A percentile compares a stretch with the other conserved stretches of the same genome.
phyloP scores from a whole-genome alignment of 805 yeast genomes.

The Candida ficus region DNA sequence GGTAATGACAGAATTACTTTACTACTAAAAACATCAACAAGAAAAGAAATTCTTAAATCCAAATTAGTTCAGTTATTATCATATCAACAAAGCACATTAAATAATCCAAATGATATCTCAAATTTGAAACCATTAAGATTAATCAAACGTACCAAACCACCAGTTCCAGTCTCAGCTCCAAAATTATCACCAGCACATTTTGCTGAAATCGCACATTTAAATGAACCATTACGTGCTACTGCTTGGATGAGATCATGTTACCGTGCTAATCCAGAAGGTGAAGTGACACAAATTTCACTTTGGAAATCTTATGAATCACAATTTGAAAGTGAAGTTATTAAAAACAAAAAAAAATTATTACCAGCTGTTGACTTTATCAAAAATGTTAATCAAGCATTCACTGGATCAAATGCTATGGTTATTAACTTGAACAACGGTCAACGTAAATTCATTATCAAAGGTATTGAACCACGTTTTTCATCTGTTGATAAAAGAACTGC shows the following conservation, averaged over 20 bases:
- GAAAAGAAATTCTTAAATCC: constrained; percentile 48
- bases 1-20: constrained; percentile 51
- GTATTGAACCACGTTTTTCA: constrained; percentile 78
- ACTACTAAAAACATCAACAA: constrained; percentile 41
- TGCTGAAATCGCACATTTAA: constrained; percentile 53
- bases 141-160: constrained; percentile 54
- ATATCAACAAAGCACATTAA: constrained; percentile 37
- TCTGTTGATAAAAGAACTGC: constrained; percentile 47
- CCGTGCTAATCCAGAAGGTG: constrained; percentile 70
- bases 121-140: constrained; percentile 31
- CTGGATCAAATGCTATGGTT: constrained; percentile 90
- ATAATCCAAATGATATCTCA: constrained; percentile 26
- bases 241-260: constrained; percentile 93
- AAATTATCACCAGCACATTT: constrained; percentile 48
- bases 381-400: constrained; percentile 86
- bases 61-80: constrained; percentile 60
- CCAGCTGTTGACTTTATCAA: constrained; percentile 97
- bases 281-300: constrained; percentile 89
- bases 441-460: constrained; percentile 86
- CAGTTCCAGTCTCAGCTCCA: constrained; percentile 65
- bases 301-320: constrained; percentile 94
- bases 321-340: constrained; percentile 56
- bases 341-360: constrained; percentile 54
- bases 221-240: constrained; percentile 89
- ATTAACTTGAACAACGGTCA: constrained; percentile 58